Base-by-base conservation (phyloP, 352 stramenopile species). In the Phytophthora lateralis region DNA sequence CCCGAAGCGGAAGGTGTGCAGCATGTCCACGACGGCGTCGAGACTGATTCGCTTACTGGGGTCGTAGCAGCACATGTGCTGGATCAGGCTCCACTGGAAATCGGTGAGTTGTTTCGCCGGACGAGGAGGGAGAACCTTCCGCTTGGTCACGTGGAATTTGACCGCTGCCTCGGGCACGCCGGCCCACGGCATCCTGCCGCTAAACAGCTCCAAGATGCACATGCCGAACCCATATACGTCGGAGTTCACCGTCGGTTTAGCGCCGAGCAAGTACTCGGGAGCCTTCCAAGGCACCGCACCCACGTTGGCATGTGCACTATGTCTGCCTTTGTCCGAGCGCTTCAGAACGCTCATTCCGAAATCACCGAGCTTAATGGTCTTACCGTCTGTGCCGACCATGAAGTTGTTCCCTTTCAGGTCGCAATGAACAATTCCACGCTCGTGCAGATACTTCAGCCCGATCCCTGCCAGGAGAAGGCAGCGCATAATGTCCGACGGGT, bases 381-480 rank as follows among this genome's bases (percentile, higher is more conserved):
- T 73, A 15, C 54, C 49, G 20, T 73, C 63, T 17, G 53, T 70
- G 12, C 68, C 54, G 4, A 76, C 60, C 53, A 76, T 58, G 30
- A 76, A 66, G 17, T 70, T 76, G 45, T 76, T 71, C 4, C 61
- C 51, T 27, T 78, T 81, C 7, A 81, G 34, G 46, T 81, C 71
- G 30, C 64, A 69, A 21, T 81, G 73, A 21, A 81, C 56, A 21
- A 78, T 69, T 0, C 41, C 45, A 20, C 57, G 56, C 12, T 58
- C 43, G n/a, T 81, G 73, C 3, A 81, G 43, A 20, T 76, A 78
- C 27, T 71, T 62, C 1, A 81, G 41, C 0, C 73, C 73, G 11
- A 78, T 53, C 0, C 69, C 66, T 12, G 59, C 61, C 11, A 76
- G 46, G 6, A 61, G 6, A 20, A 76, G 63, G 24, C 42, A 55